phyloP scores from a whole-genome alignment of 192 early-diverging fungal species.

The Coemansia reversa region DNA sequence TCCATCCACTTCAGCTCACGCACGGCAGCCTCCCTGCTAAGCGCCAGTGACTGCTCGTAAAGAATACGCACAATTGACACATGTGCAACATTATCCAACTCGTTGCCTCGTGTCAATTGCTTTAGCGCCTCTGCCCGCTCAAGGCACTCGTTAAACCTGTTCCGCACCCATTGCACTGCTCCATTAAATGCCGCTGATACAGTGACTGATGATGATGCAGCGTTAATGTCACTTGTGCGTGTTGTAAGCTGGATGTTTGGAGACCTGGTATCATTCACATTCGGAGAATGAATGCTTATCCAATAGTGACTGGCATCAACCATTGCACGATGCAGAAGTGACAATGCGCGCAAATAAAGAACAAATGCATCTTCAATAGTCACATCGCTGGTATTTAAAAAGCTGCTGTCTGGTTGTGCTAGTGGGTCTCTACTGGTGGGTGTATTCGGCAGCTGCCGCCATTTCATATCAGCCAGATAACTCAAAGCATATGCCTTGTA shows the following conservation, averaged over 20 bases:
- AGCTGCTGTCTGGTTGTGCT: constrained; percentile 30
- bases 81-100: constrained; percentile 48
- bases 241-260: background rate
- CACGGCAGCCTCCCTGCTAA: constrained; percentile 59
- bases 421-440: constrained; percentile 27
- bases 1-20: constrained; percentile 67
- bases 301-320: constrained; percentile 56
- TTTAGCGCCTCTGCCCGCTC: constrained; percentile 75
- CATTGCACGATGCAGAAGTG: constrained; percentile 61
- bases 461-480: constrained; percentile 59
- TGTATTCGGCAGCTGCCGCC: constrained; percentile 30
- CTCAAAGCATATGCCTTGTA: constrained; percentile 70
- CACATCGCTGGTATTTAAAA: constrained; percentile 30
- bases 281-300: constrained; percentile 23
- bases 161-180: constrained; percentile 86
- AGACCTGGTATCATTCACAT: background rate
- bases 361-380: constrained; percentile 67
- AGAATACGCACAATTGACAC: constrained; percentile 66
- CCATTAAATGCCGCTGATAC: constrained; percentile 55
- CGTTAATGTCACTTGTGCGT: background rate
- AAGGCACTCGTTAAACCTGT: constrained; percentile 86
- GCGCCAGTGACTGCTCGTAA: constrained; percentile 71
- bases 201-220: constrained; percentile 21
- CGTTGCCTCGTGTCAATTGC: constrained; percentile 56
- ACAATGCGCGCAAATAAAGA: constrained; percentile 67